Conservation (phyloP, 768 basidiomycete genomes). For the Hericium erinaceus region DNA sequence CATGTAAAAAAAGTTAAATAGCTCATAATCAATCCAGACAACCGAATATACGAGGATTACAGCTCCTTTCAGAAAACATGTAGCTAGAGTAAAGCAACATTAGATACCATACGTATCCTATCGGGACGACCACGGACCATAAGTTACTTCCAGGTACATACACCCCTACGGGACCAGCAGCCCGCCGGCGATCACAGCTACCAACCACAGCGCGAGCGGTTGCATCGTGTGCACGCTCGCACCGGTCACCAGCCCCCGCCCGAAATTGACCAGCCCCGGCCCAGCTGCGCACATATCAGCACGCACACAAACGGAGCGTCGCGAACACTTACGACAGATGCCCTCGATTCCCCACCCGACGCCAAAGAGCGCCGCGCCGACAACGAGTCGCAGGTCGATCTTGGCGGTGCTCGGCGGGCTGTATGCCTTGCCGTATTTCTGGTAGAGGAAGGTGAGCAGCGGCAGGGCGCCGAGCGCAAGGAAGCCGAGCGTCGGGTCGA, state of each 20-base stretch:
- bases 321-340: constrained; percentile 43
- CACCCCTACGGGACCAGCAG: constrained; percentile 7
- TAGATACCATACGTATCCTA: no score
- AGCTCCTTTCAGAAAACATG: no score
- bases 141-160: no score
- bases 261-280: constrained; percentile 53
- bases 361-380: constrained; percentile 49
- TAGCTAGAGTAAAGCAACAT: no score
- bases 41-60: no score
- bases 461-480: constrained; percentile 47
- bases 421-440: constrained; percentile 25
- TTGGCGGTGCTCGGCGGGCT: constrained; percentile 27
- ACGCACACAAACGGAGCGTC: neutral
- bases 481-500: constrained; percentile 48
- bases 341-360: constrained; percentile 55
- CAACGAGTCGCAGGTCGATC: constrained; percentile 37
- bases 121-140: no score
- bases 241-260: constrained; percentile 34
- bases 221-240: constrained; percentile 17
- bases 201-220: constrained; percentile 33
- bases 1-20: no score
- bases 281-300: constrained; percentile 33
- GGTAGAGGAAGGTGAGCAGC: constrained; percentile 35
- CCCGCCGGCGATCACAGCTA: constrained; percentile 19
- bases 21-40: no score